Evolutionary conservation across 768 basidiomycete species (phyloP).

Genomic region (Kwoniella heveanensis): DNA sequence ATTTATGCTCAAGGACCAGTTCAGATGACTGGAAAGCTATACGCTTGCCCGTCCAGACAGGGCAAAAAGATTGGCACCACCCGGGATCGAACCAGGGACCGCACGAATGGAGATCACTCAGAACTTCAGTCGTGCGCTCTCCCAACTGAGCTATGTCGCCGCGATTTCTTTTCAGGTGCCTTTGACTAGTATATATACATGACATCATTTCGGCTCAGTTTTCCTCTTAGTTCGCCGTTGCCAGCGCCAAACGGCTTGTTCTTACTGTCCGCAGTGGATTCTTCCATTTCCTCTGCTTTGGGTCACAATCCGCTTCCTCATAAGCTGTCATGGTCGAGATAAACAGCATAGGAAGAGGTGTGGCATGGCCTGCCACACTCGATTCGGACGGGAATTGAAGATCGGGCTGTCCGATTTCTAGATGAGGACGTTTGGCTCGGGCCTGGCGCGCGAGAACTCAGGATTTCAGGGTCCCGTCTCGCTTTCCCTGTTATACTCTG

Average conservation of each 20-base stretch:
- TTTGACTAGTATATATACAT: background rate
- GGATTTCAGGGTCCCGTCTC: background rate
- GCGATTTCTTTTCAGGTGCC: background rate
- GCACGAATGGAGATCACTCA: constrained; percentile 20
- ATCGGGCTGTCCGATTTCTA: background rate
- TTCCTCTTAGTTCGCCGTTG: too few relatives aligned
- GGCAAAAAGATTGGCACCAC: constrained; percentile 22
- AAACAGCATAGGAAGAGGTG: too few relatives aligned
- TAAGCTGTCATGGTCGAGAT: too few relatives aligned
- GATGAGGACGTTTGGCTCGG: background rate
- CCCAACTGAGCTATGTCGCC: constrained; percentile 35
- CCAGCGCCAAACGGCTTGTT: too few relatives aligned
- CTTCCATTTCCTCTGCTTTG: too few relatives aligned
- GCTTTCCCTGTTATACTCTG: background rate
- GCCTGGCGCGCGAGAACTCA: background rate
- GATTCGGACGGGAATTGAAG: background rate
- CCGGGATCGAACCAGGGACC: constrained; percentile 33
- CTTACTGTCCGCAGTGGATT: too few relatives aligned
- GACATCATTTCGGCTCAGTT: too few relatives aligned
- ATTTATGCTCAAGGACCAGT: too few relatives aligned
- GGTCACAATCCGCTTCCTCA: too few relatives aligned
- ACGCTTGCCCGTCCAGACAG: too few relatives aligned
- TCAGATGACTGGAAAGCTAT: too few relatives aligned
- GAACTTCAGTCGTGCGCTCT: constrained; percentile 28
- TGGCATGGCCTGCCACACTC: constrained; percentile 1